Percentiles rank a stretch among this genome's conserved stretches.
phyloP scores from a whole-genome alignment of 2,329 filamentous ascomycete species.

The Fusarium subglutinans region DNA sequence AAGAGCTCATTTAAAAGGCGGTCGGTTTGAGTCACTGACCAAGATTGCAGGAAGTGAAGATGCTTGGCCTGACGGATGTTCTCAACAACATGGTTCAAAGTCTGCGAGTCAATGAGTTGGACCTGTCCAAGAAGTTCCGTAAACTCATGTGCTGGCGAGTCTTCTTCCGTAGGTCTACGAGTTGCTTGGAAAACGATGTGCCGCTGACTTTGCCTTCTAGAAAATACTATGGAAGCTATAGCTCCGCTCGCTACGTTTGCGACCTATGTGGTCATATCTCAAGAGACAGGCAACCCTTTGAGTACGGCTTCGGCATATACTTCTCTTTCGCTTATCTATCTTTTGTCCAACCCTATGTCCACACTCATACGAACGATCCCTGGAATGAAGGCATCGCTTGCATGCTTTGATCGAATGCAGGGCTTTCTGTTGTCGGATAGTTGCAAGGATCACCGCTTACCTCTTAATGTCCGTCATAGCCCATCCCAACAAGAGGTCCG shows the following conservation, averaged over 20 bases:
- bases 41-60: slow-evolving; percentile 4
- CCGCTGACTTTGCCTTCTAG: background rate
- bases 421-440: slow-evolving; percentile 4
- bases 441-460: slow-evolving; percentile 14
- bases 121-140: slow-evolving; percentile 1
- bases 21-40: background rate
- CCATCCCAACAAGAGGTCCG: background rate
- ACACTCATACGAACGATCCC: slow-evolving; percentile 10
- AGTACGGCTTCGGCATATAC: slow-evolving; percentile 18
- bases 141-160: slow-evolving; percentile 8
- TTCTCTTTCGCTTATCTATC: slow-evolving; percentile 22
- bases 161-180: background rate
- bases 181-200: rapidly evolving
- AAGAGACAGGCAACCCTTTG: slow-evolving; percentile 12
- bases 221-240: slow-evolving; percentile 1
- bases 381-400: background rate
- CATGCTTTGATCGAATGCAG: slow-evolving; percentile 12
- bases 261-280: slow-evolving; percentile 16
- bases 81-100: slow-evolving; percentile 11
- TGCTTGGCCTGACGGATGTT: slow-evolving; percentile 12
- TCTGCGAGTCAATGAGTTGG: background rate
- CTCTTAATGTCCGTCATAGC: background rate
- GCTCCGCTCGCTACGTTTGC: slow-evolving; percentile 17
- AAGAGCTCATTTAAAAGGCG: no score
- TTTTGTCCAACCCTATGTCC: slow-evolving; percentile 6